Percentiles rank a stretch among this genome's conserved stretches.
These are phyloP conservation scores for Acer saccharum DNA, from an alignment of 345 rosid species.

Conservation along the genomic window DNA sequence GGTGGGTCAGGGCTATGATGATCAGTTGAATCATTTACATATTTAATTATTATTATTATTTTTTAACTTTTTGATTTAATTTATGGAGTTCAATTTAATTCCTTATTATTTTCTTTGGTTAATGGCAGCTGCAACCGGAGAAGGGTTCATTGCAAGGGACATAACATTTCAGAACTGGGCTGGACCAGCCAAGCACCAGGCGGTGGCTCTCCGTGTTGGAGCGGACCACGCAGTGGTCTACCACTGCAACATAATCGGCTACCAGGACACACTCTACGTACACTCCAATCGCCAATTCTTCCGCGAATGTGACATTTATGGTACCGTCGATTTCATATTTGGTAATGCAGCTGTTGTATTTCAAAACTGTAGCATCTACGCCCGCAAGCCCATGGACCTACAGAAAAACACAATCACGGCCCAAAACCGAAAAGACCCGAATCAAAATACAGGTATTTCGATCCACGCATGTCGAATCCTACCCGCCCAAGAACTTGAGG, in stretches of 20 bases:
- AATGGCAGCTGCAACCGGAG: constrained; percentile 75
- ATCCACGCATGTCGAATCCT: constrained; percentile 80
- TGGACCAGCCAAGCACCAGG: constrained; percentile 92
- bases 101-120: background rate
- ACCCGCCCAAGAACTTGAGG: constrained; percentile 55
- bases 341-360: constrained; percentile 95
- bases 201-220: constrained; percentile 90
- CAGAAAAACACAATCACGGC: constrained; percentile 96
- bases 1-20: background rate
- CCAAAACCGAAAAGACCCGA: constrained; percentile 95
- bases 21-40: background rate
- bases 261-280: constrained; percentile 91
- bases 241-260: constrained; percentile 77
- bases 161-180: constrained; percentile 89
- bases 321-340: constrained; percentile 91
- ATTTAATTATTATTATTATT: background rate
- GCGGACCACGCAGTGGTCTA: constrained; percentile 94
- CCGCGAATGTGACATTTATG: constrained; percentile 84
- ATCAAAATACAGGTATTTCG: constrained; percentile 92
- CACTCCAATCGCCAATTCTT: constrained; percentile 95
- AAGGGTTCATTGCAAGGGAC: constrained; percentile 94
- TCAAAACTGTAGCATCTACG: constrained; percentile 80
- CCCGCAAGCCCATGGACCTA: constrained; percentile 74
- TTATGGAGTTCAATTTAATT: background rate
- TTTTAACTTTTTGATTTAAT: background rate